Percentiles rank a stretch among this genome's conserved stretches.
These are phyloP conservation scores for Fagopyrum homotropicum DNA, from an alignment of 148 eudicot species.

Conservation along the genomic window DNA sequence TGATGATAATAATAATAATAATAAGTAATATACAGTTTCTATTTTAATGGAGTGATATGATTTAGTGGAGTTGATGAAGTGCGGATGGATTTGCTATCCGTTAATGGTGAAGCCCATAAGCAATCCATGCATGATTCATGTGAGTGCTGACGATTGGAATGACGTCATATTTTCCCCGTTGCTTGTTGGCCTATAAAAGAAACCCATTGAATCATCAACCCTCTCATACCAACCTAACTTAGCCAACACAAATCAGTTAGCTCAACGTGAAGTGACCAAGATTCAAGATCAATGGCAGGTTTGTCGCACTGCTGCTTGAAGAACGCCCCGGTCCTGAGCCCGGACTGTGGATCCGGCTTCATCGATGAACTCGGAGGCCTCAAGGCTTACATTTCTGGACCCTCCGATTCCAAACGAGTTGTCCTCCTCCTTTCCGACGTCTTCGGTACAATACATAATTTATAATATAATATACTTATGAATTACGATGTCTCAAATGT, in stretches of 20 bases:
- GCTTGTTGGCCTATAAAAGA: neutral
- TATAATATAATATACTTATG: neutral
- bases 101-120: too few species aligned
- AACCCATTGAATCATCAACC: neutral
- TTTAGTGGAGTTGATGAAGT: too few species aligned
- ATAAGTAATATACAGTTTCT: too few species aligned
- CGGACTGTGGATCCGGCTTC: constrained; percentile 7
- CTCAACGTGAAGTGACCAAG: neutral
- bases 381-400: constrained; percentile 15
- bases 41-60: too few species aligned
- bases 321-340: constrained; percentile 18
- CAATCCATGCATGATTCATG: neutral
- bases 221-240: neutral
- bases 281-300: neutral
- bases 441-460: constrained; percentile 4
- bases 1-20: too few species aligned
- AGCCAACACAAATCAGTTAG: neutral
- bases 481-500: neutral
- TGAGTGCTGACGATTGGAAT: neutral
- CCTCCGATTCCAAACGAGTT: constrained; percentile 11
- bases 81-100: too few species aligned
- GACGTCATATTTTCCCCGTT: neutral
- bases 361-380: constrained; percentile 21
- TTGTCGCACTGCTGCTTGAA: constrained; percentile 16
- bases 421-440: constrained; percentile 20